Evolutionary conservation across 2,329 filamentous ascomycete species (phyloP), one percentile per base, ranked within the genome.

Genomic region (Cercospora nicotianae): DNA sequence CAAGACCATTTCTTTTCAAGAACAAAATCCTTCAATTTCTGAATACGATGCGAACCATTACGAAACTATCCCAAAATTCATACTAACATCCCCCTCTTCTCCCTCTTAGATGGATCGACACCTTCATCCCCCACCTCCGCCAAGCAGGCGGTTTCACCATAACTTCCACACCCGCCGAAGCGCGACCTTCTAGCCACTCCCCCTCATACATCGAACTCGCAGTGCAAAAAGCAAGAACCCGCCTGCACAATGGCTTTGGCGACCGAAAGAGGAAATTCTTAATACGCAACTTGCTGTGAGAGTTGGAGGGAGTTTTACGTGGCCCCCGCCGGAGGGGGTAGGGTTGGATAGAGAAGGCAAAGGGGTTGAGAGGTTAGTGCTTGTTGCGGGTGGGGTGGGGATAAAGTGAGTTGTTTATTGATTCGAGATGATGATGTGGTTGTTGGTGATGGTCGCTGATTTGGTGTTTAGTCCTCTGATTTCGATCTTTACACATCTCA

Each of bases 101-200:
- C 59, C 13, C 26, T 20, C 16, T 9, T 36, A 51, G 48, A 83
- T 97, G 93, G 92, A 85, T 97, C 65, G 93, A 97, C 77, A 89
- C 93, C 6, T 90, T 91, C 77, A 86, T 93, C 63, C 92, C 93
- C 1, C 83, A 82, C 42, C 81, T 92, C 55, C 75, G 85, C 53
- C 88, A 90, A 77, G 89, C 92, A 3, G 93, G 93, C 36, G 93
- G 93, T 67, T 97, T 96, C 82, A 96, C 93, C 51, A 91, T 96
- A 71, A 94, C 92, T 6, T 95, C 91, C 1, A 82, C 90, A 0
- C 92, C 92, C 0, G 81, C 84, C 64, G 73, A 76, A 66, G 77
- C 76, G 2, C 65, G 62, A 33, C 75, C 77, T 0, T 72, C 59
- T 6, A 65, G 45, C 1, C 65, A 74, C 51, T 69, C 68, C 3